Base-by-base conservation (phyloP, 2,329 filamentous ascomycete species). In the Colletotrichum orbiculare region DNA sequence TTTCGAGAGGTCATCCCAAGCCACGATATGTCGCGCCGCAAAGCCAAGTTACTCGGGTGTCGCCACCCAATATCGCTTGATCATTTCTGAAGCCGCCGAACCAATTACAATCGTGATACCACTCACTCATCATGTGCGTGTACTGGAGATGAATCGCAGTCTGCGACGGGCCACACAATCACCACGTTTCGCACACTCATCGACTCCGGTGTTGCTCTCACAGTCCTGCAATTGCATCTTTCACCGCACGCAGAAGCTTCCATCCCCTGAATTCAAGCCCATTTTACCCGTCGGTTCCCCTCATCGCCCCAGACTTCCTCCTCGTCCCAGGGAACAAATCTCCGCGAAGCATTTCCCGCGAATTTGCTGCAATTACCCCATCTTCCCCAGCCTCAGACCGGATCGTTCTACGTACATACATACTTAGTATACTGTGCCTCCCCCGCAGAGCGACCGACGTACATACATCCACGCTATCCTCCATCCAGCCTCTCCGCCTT, bases 281-380 rank as follows among this genome's bases (percentile, higher is more conserved):
- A 4, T 0, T 49, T 50, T 43, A 58, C 38, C 55, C 55, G 55
- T 33, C 54, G 15, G 13, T 17, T 47, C 13, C 45, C 17, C 17
- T 9, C 25, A n/a, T 47, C 25, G 49, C 46, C 46, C 55, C 38
- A 50, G 46, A n/a, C 25, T 25, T 17, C 45, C 38, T 50, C 17
- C 56, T 37, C 10, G 15, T 52, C 43, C 55, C 38, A 46, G 17
- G 25, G 7, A 11, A 49, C 38, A 58, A 37, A 49, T 58, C n/a
- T 58, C 55, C 55, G 54, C 55, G 46, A 56, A 56, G 54, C 54
- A 56, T 47, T 56, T 33, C 54, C 43, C 15, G 11, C 45, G 11
- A 48, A 12, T 37, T 17, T 49, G 42, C 45, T 37, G 12, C 59
- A 43, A 17, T 46, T 38, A 13, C 43, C 37, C 33, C 45, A 35